Evolutionary conservation across 2,329 filamentous ascomycete genomes (phyloP), one percentile per base, ranked within the genome.

Genomic region (Bipolaris zeicola): DNA sequence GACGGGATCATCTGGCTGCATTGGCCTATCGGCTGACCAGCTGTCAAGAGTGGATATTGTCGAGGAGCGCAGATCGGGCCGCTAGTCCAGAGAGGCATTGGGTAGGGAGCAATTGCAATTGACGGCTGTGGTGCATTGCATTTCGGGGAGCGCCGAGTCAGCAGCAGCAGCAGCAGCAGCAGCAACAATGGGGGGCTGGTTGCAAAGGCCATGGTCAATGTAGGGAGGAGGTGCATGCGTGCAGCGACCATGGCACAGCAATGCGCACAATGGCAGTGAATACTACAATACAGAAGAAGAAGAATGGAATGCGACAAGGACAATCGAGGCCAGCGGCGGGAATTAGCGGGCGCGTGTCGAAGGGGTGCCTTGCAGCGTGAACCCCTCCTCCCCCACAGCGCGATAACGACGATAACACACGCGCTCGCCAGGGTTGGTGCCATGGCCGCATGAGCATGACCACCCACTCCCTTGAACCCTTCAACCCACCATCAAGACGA

Each of bases 21-120:
- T 74, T 73, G 72, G 59, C 72, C 70, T 72, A 75, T 75, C 69
- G 66, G 65, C 58, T 62, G 60, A 61, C 53, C 63, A 65, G 63
- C 62, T 60, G 58, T 58, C 59, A 55, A 55, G 60, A 55, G 36
- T 58, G 67, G 57, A 39, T 48, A 57, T 20, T 22, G 20, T 5
- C 18, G 4, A 24, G 11, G 8, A n/a, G 24, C 55, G 69, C 64
- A 71, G 69, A 73, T 72, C 68, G 64, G 20, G 38, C 18, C 64
- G 61, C 58, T 61, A 57, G 61, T 62, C 61, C 10, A 20, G 37
- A 39, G 37, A 20, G 18, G 16, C 18, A 20, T 13, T 39, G 37
- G 6, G 34, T n/a, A 37, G 13, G 4, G 38, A 11, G 18, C 18
- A 20, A n/a, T 18, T 11, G 47, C 20, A 28, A 28, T 8, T 28